These are phyloP conservation scores for Aspergillus aculeatus DNA, from an alignment of 2,329 filamentous ascomycete genomes.

Conservation along the genomic window DNA sequence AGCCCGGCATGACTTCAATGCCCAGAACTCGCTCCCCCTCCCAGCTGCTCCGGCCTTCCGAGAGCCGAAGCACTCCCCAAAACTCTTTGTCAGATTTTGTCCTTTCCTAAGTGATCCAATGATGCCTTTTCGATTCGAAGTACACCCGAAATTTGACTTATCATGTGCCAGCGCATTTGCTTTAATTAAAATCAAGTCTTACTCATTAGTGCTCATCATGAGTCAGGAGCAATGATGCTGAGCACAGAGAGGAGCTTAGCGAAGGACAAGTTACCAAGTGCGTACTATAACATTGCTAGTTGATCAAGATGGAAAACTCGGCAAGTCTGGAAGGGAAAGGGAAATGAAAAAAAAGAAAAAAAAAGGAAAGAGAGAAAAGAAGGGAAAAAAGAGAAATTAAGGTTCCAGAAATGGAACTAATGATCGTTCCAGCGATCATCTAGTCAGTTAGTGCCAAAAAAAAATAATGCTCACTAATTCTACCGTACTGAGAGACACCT, in stretches of 20 bases:
- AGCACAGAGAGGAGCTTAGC: not conserved
- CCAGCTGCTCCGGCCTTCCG: slow-evolving; percentile 19
- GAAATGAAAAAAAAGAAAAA: not conserved
- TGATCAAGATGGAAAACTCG: not conserved
- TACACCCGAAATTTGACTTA: too few species aligned
- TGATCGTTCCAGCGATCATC: slow-evolving; percentile 2
- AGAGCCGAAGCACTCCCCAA: slow-evolving; percentile 1
- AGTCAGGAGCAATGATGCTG: not conserved
- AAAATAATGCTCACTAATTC: not conserved
- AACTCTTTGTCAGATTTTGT: not conserved
- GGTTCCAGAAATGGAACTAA: slow-evolving; percentile 5
- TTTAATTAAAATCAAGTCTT: not conserved
- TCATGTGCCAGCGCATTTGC: not conserved
- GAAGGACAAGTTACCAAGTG: not conserved
- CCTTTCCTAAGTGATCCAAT: too few species aligned
- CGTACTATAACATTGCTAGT: not conserved
- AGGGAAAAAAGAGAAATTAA: slow-evolving; percentile 2
- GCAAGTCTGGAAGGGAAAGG: not conserved
- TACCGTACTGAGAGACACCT: slow-evolving; percentile 10
- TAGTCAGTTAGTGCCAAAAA: not conserved
- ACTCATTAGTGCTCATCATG: not conserved
- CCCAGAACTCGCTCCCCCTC: slow-evolving; percentile 9
- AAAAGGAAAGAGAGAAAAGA: not conserved
- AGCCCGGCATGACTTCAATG: slow-evolving; percentile 14
- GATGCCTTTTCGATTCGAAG: too few species aligned